Conservation (phyloP, 1,284 basidiomycete species). For the Boletellus deceptivus region DNA sequence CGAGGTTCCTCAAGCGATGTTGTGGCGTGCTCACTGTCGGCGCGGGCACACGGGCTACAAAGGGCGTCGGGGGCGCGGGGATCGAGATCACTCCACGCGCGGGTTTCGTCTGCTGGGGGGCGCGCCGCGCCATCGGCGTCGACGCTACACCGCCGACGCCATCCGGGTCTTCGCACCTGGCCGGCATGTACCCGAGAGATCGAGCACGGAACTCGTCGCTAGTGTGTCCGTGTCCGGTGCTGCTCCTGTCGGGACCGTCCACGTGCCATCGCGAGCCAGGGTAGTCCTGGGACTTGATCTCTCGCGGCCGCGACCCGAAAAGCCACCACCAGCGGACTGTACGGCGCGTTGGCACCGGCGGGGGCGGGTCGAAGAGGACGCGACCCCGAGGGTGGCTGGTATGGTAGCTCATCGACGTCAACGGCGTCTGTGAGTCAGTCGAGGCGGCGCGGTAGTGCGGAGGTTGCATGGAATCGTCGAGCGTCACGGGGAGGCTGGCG, state of each 20-base stretch:
- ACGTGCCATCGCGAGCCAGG: slow-evolving; percentile 24
- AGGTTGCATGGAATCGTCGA: slow-evolving; percentile 25
- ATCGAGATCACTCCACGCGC: neutral
- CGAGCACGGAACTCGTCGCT: slow-evolving; percentile 1
- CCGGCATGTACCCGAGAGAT: slow-evolving; percentile 2
- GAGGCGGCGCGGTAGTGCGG: slow-evolving; percentile 23
- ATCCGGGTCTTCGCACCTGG: slow-evolving; percentile 12
- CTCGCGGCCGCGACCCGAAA: slow-evolving; percentile 25
- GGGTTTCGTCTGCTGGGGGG: slow-evolving; percentile 8
- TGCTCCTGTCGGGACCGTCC: slow-evolving; percentile 25
- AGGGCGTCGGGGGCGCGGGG: neutral
- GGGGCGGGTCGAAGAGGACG: slow-evolving; percentile 2
- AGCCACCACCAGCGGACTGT: slow-evolving; percentile 29
- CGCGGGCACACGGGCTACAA: neutral
- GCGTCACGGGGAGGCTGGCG: slow-evolving; percentile 14
- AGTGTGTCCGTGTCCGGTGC: slow-evolving; percentile 20
- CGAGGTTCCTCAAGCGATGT: slow-evolving; percentile 9
- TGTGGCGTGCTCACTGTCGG: neutral
- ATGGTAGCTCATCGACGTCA: slow-evolving; percentile 12
- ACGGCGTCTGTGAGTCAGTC: slow-evolving; percentile 29
- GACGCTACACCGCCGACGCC: slow-evolving; percentile 13
- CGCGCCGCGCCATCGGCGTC: slow-evolving; percentile 12
- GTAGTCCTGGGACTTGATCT: slow-evolving; percentile 24
- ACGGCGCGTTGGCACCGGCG: slow-evolving; percentile 1
- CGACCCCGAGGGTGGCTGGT: slow-evolving; percentile 9